phyloP scores from a whole-genome alignment of 305 asterid species.

The Solanum hybrid region DNA sequence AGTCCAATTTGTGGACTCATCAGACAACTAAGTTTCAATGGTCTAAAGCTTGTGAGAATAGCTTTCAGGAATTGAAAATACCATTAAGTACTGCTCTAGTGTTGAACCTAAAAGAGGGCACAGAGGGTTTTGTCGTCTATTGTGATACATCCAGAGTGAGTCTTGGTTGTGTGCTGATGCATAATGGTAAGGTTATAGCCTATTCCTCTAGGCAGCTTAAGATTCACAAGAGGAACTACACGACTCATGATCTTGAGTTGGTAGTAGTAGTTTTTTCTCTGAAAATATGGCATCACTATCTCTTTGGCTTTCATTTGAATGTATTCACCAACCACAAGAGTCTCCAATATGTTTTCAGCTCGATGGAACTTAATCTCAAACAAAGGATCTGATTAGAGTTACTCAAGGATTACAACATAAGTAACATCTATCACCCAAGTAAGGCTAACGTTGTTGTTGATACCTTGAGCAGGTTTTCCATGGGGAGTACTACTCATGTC shows the following conservation, averaged over 20 bases:
- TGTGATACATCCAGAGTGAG: background rate
- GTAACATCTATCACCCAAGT: background rate
- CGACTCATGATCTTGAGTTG: background rate
- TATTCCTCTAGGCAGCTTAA: background rate
- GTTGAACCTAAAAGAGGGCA: background rate
- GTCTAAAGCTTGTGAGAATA: background rate
- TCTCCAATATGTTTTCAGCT: too few relatives aligned
- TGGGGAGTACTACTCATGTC: background rate
- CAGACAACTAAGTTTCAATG: too few relatives aligned
- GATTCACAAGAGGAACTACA: background rate
- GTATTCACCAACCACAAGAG: background rate
- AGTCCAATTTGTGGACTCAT: background rate
- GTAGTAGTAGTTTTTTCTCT: background rate
- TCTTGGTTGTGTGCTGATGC: background rate
- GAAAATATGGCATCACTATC: background rate
- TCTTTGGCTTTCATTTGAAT: background rate
- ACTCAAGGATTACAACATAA: background rate
- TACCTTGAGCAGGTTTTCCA: background rate
- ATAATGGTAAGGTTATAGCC: background rate
- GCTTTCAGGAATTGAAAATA: background rate
- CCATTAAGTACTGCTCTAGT: too few relatives aligned
- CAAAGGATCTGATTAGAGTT: background rate
- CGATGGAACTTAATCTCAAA: too few relatives aligned
- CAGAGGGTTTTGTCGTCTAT: too few relatives aligned
- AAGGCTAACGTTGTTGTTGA: background rate